A percentile compares a stretch with the other conserved stretches of the same genome.
Conservation (phyloP, 148 eudicot genomes). For the Hydrangea macrophylla region DNA sequence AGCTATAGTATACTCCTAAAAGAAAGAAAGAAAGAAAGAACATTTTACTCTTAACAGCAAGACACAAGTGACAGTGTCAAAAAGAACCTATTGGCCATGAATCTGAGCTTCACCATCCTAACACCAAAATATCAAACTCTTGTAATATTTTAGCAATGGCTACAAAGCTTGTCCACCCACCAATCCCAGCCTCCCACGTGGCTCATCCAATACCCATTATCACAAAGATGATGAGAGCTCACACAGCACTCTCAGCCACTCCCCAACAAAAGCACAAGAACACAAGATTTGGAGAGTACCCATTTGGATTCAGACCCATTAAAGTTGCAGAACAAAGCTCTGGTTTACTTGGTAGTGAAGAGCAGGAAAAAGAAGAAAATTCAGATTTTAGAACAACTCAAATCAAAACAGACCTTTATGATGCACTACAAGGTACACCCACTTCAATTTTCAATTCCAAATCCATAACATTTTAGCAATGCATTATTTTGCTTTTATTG, state of each 20-base stretch:
- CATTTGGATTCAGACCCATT: constrained; percentile 21
- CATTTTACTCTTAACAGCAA: neutral
- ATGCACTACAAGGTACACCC: constrained; percentile 52
- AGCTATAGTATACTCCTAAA: neutral
- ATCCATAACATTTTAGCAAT: neutral
- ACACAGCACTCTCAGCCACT: constrained; percentile 27
- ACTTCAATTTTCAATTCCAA: neutral
- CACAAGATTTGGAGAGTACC: constrained; percentile 21
- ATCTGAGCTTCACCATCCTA: neutral
- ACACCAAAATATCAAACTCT: neutral
- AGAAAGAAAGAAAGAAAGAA: no score
- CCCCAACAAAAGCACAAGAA: constrained; percentile 16
- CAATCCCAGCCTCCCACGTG: constrained; percentile 45
- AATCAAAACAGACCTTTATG: constrained; percentile 45
- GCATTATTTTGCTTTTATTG: neutral
- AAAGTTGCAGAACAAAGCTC: constrained; percentile 45
- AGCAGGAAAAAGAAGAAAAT: constrained; percentile 19
- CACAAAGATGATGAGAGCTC: constrained; percentile 27
- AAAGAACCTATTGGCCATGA: neutral
- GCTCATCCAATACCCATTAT: constrained; percentile 23
- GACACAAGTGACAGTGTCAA: neutral
- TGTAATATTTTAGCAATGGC: constrained; percentile 27
- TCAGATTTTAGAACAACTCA: constrained; percentile 19
- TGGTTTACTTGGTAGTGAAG: constrained; percentile 26
- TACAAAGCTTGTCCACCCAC: constrained; percentile 47